Evolutionary conservation across 1,284 basidiomycete genomes (phyloP).

Genomic region (Fomitopsis palustris): DNA sequence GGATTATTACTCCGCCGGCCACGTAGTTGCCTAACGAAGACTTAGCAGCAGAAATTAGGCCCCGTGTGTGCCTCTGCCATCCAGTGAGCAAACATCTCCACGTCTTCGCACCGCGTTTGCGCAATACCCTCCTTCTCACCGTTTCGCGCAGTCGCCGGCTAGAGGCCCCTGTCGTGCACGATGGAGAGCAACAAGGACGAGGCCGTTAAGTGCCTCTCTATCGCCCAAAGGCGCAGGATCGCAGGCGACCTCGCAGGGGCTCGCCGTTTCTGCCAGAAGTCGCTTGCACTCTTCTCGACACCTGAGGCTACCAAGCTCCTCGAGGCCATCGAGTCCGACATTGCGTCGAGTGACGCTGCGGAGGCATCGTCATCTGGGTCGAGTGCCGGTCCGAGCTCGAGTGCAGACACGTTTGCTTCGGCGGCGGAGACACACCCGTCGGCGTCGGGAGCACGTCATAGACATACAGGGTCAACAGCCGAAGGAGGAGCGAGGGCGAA

Average conservation of each 20-base stretch:
- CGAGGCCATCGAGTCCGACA: slow-evolving; percentile 55
- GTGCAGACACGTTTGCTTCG: slow-evolving; percentile 35
- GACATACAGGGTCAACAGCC: slow-evolving; percentile 48
- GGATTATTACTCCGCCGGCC: not conserved
- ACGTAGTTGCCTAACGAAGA: not conserved
- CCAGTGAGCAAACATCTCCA: not conserved
- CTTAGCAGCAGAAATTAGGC: not conserved
- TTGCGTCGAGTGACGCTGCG: slow-evolving; percentile 28
- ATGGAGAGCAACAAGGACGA: slow-evolving; percentile 94
- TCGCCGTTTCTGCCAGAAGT: slow-evolving; percentile 90
- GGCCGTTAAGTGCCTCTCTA: slow-evolving; percentile 74
- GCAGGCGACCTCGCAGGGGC: slow-evolving; percentile 75
- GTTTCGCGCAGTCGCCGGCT: slow-evolving; percentile 9
- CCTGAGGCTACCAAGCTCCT: slow-evolving; percentile 74
- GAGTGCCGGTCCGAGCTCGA: slow-evolving; percentile 17
- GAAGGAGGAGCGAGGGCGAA: slow-evolving; percentile 27
- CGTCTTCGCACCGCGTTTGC: not conserved
- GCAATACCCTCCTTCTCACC: slow-evolving; percentile 3
- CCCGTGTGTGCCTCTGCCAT: not conserved
- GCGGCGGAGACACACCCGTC: slow-evolving; percentile 67
- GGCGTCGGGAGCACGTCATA: slow-evolving; percentile 58
- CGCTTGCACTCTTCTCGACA: slow-evolving; percentile 80
- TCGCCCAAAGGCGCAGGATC: slow-evolving; percentile 73
- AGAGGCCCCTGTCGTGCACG: not conserved
- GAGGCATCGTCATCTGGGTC: slow-evolving; percentile 31